Conservation (phyloP, 768 basidiomycete species). For the Phallus indusiatus region DNA sequence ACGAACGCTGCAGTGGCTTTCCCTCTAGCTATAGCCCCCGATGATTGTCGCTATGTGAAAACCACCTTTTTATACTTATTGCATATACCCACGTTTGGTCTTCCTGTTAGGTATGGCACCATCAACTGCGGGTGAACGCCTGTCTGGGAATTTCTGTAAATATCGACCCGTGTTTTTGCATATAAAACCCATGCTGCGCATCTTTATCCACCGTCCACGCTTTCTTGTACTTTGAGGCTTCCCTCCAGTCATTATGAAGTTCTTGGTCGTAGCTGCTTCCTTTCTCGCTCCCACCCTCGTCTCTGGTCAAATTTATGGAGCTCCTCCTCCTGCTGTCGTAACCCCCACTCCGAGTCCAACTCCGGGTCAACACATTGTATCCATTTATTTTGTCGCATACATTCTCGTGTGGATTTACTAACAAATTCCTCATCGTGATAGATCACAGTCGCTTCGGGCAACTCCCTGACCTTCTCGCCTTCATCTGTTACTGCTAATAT, state of each 20-base stretch:
- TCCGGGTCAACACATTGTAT: background rate
- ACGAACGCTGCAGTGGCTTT: too few species aligned
- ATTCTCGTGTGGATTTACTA: background rate
- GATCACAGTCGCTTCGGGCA: background rate
- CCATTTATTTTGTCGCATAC: background rate
- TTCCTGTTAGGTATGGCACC: background rate
- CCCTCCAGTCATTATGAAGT: background rate
- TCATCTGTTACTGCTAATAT: slow-evolving; percentile 16
- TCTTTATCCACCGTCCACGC: background rate
- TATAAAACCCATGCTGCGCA: background rate
- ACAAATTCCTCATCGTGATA: background rate
- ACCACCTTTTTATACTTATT: background rate
- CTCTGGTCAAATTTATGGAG: background rate
- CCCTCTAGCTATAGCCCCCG: too few species aligned
- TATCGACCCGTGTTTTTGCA: background rate
- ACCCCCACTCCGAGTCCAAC: background rate
- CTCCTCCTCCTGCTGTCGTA: background rate
- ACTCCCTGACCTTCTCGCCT: slow-evolving; percentile 5
- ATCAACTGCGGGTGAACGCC: background rate
- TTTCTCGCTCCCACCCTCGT: background rate
- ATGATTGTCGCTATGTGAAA: background rate
- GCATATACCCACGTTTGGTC: background rate
- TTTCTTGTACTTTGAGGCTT: background rate
- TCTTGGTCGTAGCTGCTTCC: background rate
- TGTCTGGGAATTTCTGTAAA: background rate